phyloP scores from a whole-genome alignment of 2,329 filamentous ascomycete species.

The Trichophyton benhamiae region DNA sequence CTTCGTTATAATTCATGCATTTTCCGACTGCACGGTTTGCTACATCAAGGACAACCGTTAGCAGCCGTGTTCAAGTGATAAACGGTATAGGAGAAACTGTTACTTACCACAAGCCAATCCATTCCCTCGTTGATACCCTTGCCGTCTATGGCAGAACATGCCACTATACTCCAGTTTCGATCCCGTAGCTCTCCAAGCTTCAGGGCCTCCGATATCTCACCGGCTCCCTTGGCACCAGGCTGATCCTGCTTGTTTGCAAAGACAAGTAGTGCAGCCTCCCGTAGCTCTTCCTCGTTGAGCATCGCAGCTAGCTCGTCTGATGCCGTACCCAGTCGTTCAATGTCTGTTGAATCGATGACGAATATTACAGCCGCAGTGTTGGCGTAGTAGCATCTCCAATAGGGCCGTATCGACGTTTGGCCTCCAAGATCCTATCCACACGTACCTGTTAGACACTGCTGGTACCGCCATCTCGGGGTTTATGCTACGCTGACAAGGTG shows the following conservation, averaged over 20 bases:
- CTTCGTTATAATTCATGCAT: conserved; percentile 27
- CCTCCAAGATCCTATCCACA: conserved; percentile 67
- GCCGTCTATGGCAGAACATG: conserved; percentile 90
- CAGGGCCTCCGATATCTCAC: conserved; percentile 89
- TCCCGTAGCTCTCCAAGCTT: conserved; percentile 83
- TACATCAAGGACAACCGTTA: conserved; percentile 14
- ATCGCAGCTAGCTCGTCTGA: conserved; percentile 87
- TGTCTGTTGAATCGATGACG: conserved; percentile 95
- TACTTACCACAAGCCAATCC: conserved; percentile 88
- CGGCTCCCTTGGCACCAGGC: conserved; percentile 88
- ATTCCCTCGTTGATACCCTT: conserved; percentile 92
- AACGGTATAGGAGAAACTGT: neutral
- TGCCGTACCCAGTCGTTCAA: conserved; percentile 83
- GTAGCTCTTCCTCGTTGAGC: conserved; percentile 93
- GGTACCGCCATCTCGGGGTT: neutral
- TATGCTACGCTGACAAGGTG: neutral
- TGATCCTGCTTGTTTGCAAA: conserved; percentile 99
- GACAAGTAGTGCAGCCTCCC: conserved; percentile 80
- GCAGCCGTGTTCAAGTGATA: conserved; percentile 2
- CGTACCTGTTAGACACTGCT: neutral
- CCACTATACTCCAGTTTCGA: conserved; percentile 98
- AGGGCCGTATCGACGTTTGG: conserved; percentile 95
- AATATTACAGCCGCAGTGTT: conserved; percentile 98
- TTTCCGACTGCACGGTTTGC: conserved; percentile 36
- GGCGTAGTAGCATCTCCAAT: conserved; percentile 98